Conservation (phyloP, 176 grass and related monocot genomes). For the Alopecurus myosuroides region DNA sequence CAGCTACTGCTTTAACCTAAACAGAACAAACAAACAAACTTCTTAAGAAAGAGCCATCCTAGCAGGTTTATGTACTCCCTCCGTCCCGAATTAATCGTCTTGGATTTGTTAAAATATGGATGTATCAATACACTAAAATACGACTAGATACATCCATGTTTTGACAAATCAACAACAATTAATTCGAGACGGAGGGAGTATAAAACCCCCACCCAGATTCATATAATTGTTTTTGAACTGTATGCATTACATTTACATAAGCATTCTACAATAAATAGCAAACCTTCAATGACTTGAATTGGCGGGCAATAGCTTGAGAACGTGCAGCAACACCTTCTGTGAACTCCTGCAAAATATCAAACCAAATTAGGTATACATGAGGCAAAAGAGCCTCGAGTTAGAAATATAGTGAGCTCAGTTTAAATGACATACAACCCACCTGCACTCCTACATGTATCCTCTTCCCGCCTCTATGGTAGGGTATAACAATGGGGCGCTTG, state of each 20-base stretch:
- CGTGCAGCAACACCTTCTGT: constrained; percentile 58
- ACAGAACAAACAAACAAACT: constrained; percentile 20
- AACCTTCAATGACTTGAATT: constrained; percentile 60
- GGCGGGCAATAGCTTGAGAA: constrained; percentile 48
- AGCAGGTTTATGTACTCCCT: too few species aligned
- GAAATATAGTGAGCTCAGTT: constrained; percentile 5
- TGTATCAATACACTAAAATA: too few species aligned
- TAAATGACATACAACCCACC: constrained; percentile 46
- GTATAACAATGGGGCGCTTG: constrained; percentile 79
- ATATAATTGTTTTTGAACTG: constrained; percentile 2
- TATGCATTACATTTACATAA: not conserved
- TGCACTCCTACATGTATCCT: constrained; percentile 91
- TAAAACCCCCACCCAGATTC: constrained; percentile 2
- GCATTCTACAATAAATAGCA: not conserved
- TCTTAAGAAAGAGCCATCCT: not conserved
- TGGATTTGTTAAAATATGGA: too few species aligned
- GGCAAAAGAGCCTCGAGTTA: not conserved
- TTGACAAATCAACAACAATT: too few species aligned
- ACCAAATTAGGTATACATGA: constrained; percentile 25
- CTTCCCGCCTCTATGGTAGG: constrained; percentile 95
- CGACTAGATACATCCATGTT: too few species aligned
- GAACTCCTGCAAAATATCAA: constrained; percentile 63
- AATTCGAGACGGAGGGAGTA: too few species aligned
- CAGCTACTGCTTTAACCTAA: constrained; percentile 79
- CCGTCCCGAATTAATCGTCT: too few species aligned